Base-by-base conservation (phyloP, 805 yeast species). In the Candida michaelii region DNA sequence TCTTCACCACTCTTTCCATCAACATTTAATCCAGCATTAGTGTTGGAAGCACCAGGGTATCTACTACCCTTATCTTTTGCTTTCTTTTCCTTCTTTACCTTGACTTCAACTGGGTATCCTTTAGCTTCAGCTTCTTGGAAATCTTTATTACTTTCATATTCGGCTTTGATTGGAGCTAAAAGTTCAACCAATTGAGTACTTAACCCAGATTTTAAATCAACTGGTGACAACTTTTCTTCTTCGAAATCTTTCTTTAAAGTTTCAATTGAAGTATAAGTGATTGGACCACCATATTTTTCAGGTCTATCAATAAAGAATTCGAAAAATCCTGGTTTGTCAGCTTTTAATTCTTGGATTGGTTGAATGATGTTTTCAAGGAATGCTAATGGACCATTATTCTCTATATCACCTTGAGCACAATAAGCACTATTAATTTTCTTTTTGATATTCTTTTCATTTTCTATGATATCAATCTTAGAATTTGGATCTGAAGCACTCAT, bases 401-500 rank as follows among this genome's bases (percentile, higher is more conserved):
- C 93, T 33, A 89, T 83, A 48, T 65, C 70, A 58, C 98, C 98
- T 18, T 98, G 97, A 17, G 96, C 90, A 71, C 97, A 93, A 74
- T 77, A 91, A 1, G 99, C 99, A 57, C 86, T 78, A 54, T 81
- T 80, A 55, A 93, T 81, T 77, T 93, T 93, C 82, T 91, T 91
- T 69, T 82, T 85, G 44, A 93, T 93, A 24, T 70, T 66, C 60
- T 85, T 85, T 53, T 97, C 95, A 36, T 85, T 91, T 65, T 93
- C 99, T 47, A 90, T 69, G 27, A 93, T 65, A 59, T 93, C 99
- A 50, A 93, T 89, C 70, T 93, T 93, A 44, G 98, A 90, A 74
- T 89, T 93, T 55, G 99, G 97, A 71, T 93, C 99, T 27, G 97
- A 88, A 2, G 99, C 97, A 55, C 97, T 88, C 99, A 93, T 93